A percentile compares a stretch with the other conserved stretches of the same genome.
These are phyloP conservation scores for Fagus sylvatica DNA, from an alignment of 306 rosid species.

Conservation along the genomic window DNA sequence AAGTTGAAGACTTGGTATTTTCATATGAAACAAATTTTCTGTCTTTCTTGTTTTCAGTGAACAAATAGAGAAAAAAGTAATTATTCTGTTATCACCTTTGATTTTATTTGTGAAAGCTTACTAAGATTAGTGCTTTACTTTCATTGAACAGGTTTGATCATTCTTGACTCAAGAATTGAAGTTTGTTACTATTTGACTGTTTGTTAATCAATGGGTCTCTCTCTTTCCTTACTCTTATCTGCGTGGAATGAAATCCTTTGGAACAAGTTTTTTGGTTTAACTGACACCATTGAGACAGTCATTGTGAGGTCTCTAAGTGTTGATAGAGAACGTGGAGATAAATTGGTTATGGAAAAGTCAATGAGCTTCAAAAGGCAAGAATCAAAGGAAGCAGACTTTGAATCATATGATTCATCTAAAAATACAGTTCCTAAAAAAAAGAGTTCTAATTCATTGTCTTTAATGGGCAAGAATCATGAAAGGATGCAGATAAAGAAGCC, in stretches of 20 bases:
- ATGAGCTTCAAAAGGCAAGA: slow-evolving; percentile 10
- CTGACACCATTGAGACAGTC: slow-evolving; percentile 4
- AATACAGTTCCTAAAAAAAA: background rate
- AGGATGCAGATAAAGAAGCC: slow-evolving; percentile 29
- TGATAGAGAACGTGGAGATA: background rate
- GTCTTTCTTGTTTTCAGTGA: background rate
- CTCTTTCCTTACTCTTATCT: slow-evolving; percentile 27
- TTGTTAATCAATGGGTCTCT: slow-evolving; percentile 25
- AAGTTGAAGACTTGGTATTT: background rate
- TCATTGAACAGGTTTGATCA: slow-evolving; percentile 7
- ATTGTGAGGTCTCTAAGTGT: slow-evolving; percentile 1
- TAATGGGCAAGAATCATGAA: slow-evolving; percentile 4
- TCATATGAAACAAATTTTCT: background rate
- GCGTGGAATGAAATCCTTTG: slow-evolving; percentile 22
- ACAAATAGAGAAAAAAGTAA: background rate
- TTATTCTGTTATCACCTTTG: background rate
- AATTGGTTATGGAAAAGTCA: background rate
- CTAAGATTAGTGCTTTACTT: background rate
- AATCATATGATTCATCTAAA: background rate
- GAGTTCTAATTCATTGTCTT: slow-evolving; percentile 7
- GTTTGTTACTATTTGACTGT: background rate
- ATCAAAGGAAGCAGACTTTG: slow-evolving; percentile 2
- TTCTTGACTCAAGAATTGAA: background rate
- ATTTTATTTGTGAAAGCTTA: background rate
- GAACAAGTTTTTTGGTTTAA: slow-evolving; percentile 1